Evolutionary conservation across 495 filamentous ascomycete genomes (phyloP), one percentile per base, ranked within the genome.

Genomic region (Penicillium waksmanii): DNA sequence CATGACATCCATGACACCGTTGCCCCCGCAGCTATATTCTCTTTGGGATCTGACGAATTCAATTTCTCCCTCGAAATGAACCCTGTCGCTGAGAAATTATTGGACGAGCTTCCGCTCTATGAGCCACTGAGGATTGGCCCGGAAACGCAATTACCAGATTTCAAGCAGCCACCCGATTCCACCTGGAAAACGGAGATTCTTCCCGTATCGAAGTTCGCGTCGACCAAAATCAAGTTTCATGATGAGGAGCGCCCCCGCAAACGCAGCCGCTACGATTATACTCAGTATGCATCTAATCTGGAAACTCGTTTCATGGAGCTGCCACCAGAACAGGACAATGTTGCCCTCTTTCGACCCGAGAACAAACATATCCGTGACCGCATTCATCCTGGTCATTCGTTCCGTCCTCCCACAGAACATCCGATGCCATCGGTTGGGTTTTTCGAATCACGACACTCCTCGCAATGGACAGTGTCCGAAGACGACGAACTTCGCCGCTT

Each of bases 351-450:
- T 77, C 84, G 85, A 48, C 89, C 92, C 0, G 92, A 96, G 56
- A 95, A 94, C 77, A 96, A 93, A 70, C 84, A 85, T 50, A 92
- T 96, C 27, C 85, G 93, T 53, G 93, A 97, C 64, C 85, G 95
- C 9, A 86, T 98, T 13, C 91, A 97, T 65, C 92, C 91, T n/a
- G 87, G 89, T 5, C 93, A 97, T 71, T 87, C 92, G 51, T 97
- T 98, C 74, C 82, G 92, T 57, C 94, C 94, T n/a, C 95, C 95
- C 12, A 89, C 88, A 5, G 93, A 97, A 70, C 84, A 91, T 70
- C 80, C 82, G 1, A 96, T 97, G 91, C 95, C 95, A 5, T 85
- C 88, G 17, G 87, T 91, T 63, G 84, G 81, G 40, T 98, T 97
- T 73, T 97, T 93, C 65, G 96, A 98, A 72, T 86, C 79, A 53